A percentile compares a stretch with the other conserved stretches of the same genome.
Conservation (phyloP, 2,329 filamentous ascomycete species). For the Metarhizium humberi region DNA sequence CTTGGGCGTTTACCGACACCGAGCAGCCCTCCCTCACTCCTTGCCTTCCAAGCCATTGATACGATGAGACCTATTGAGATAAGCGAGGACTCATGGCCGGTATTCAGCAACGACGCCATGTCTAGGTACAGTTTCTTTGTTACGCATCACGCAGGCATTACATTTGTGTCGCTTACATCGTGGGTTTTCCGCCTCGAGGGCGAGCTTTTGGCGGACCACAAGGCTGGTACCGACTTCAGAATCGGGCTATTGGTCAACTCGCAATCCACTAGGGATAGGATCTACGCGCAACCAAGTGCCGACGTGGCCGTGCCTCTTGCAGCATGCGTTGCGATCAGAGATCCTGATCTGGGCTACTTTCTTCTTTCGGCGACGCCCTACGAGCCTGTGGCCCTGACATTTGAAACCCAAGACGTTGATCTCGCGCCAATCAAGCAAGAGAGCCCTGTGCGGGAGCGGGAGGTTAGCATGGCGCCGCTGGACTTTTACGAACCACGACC, state of each 20-base stretch:
- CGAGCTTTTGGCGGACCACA: conserved; percentile 46
- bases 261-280: conserved; percentile 46
- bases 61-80: conserved; percentile 46
- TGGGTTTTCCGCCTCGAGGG: conserved; percentile 57
- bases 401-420: conserved; percentile 48
- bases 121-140: conserved; percentile 56
- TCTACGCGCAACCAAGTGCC: conserved; percentile 43
- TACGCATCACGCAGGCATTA: conserved; percentile 51
- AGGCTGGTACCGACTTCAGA: conserved; percentile 51
- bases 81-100: conserved; percentile 49
- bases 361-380: conserved; percentile 50
- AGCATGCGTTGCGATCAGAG: conserved; percentile 43
- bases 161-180: conserved; percentile 47
- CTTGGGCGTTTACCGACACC: conserved; percentile 28
- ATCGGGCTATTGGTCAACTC: conserved; percentile 51
- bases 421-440: conserved; percentile 32
- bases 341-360: conserved; percentile 56
- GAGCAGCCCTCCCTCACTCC: conserved; percentile 35
- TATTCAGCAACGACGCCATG: conserved; percentile 51
- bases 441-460: conserved; percentile 32
- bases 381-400: conserved; percentile 48
- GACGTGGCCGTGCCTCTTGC: conserved; percentile 40
- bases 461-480: conserved; percentile 33
- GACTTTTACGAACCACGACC: conserved; percentile 55
- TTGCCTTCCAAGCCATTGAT: conserved; percentile 55